Evolutionary conservation across 495 filamentous ascomycete species (phyloP).

Genomic region (Viridothelium virens): DNA sequence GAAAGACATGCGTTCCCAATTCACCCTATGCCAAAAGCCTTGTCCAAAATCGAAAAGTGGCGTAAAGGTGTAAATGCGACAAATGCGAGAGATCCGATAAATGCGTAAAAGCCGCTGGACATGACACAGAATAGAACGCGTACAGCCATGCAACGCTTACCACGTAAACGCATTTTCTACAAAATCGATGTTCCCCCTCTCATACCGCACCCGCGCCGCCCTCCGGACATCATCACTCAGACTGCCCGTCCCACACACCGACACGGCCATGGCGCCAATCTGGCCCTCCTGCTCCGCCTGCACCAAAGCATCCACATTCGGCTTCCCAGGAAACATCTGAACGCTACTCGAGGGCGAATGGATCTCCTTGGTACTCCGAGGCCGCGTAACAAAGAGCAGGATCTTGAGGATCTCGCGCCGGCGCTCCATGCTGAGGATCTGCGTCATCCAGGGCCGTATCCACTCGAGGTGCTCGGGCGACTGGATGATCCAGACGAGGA

Average conservation of each 20-base stretch:
- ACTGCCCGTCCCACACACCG: constrained; percentile 77
- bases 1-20: neutral
- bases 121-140: too few species aligned
- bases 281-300: constrained; percentile 68
- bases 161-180: constrained; percentile 86
- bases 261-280: constrained; percentile 82
- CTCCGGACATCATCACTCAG: constrained; percentile 76
- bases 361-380: constrained; percentile 64
- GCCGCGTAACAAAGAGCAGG: constrained; percentile 80
- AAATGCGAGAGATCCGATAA: neutral
- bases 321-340: constrained; percentile 76
- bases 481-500: constrained; percentile 85
- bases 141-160: constrained; percentile 37
- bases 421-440: constrained; percentile 67
- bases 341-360: constrained; percentile 63
- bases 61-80: neutral
- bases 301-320: constrained; percentile 69
- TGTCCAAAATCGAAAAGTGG: neutral
- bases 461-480: constrained; percentile 83
- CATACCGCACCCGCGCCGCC: constrained; percentile 61
- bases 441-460: constrained; percentile 90
- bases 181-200: constrained; percentile 61
- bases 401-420: constrained; percentile 72
- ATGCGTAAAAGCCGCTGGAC: too few species aligned
- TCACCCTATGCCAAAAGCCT: neutral